Evolutionary conservation across 169 alveolate genomes (phyloP).

Genomic region (Plasmodium falciparum): DNA sequence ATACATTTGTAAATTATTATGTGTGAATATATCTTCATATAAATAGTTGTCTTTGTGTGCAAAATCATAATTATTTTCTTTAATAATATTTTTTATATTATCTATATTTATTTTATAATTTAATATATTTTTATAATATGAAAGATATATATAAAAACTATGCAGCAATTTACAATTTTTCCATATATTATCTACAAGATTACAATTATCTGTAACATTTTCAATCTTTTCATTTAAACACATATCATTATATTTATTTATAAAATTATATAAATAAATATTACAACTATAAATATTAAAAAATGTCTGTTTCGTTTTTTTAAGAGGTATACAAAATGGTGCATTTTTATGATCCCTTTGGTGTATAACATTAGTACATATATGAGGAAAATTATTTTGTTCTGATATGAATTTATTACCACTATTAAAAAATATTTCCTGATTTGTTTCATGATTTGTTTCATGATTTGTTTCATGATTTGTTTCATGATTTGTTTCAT

Average conservation of each 20-base stretch:
- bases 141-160: conserved; percentile 24
- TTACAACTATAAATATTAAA: conserved; percentile 62
- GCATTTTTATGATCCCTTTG: too few relatives aligned
- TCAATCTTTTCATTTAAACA: conserved; percentile 6
- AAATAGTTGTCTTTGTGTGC: neutral
- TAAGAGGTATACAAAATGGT: too few relatives aligned
- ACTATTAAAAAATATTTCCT: neutral
- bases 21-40: conserved; percentile 20
- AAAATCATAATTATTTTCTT: neutral
- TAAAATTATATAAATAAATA: conserved; percentile 31
- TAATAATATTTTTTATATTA: neutral
- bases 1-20: conserved; percentile 18
- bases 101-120: neutral
- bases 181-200: conserved; percentile 65
- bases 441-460: neutral
- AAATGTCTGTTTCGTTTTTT: neutral
- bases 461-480: too few relatives aligned
- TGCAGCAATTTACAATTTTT: conserved; percentile 46
- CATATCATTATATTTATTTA: conserved; percentile 46
- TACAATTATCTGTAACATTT: conserved; percentile 43
- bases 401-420: too few relatives aligned
- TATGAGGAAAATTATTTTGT: too few relatives aligned
- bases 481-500: too few relatives aligned
- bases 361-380: too few relatives aligned
- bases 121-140: conserved; percentile 14